These are phyloP conservation scores for Boechera divaricarpa DNA, from an alignment of 345 rosid genomes.

Conservation along the genomic window DNA sequence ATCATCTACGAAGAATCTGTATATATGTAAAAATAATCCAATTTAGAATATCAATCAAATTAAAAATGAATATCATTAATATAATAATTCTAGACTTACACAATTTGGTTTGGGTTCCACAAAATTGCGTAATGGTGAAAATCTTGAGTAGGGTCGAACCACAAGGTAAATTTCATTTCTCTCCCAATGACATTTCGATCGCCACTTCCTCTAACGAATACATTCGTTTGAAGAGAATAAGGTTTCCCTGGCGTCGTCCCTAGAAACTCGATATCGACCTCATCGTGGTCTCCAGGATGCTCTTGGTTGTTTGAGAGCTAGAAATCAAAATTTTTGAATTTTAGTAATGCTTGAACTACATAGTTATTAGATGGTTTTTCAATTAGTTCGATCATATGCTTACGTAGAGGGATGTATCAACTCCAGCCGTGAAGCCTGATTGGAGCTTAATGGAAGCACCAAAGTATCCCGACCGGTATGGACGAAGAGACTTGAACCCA, in stretches of 20 bases:
- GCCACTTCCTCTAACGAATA: conserved; percentile 88
- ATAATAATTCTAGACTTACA: conserved; percentile 51
- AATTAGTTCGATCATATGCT: conserved; percentile 26
- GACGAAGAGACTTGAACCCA: conserved; percentile 78
- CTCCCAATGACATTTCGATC: conserved; percentile 78
- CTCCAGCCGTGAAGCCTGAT: conserved; percentile 94
- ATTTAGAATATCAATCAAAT: background rate
- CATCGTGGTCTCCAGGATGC: conserved; percentile 86
- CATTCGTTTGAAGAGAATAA: conserved; percentile 88
- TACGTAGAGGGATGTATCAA: conserved; percentile 81
- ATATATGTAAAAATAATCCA: background rate
- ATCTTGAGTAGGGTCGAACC: conserved; percentile 92
- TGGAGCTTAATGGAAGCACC: conserved; percentile 88
- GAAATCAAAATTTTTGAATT: background rate
- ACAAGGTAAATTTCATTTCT: conserved; percentile 76
- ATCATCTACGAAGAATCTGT: conserved; percentile 88
- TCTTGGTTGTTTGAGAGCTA: conserved; percentile 92
- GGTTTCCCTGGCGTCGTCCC: conserved; percentile 79
- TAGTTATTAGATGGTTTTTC: background rate
- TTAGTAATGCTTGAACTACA: background rate
- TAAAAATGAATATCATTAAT: background rate
- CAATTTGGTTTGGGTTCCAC: conserved; percentile 74
- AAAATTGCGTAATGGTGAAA: conserved; percentile 76
- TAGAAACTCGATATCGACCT: conserved; percentile 85
- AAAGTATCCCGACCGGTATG: conserved; percentile 81